phyloP scores from a whole-genome alignment of 257 asterid species.

The Scutellaria galericulata region DNA sequence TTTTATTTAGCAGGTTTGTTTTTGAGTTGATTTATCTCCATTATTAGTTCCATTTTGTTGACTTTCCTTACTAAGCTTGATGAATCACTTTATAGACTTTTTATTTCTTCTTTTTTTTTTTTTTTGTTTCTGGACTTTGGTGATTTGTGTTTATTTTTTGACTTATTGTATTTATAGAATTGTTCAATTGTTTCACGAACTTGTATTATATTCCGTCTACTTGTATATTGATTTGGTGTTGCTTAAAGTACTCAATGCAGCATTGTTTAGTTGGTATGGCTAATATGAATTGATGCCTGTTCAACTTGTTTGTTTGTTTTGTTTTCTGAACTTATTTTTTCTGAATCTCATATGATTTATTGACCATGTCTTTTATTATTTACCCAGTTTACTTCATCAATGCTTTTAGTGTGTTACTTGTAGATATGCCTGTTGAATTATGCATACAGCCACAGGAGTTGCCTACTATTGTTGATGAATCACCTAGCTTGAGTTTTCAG shows the following conservation, averaged over 20 bases:
- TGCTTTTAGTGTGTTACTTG: not conserved
- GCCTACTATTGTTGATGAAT: conserved; percentile 3
- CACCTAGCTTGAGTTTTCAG: not conserved
- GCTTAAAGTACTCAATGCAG: not conserved
- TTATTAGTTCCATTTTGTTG: conserved; percentile 15
- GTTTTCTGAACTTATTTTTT: not conserved
- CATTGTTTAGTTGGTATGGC: not conserved
- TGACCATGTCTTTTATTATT: not conserved
- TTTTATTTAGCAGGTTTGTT: conserved; percentile 18
- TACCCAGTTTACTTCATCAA: not conserved
- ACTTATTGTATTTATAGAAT: conserved; percentile 1
- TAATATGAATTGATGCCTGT: not conserved
- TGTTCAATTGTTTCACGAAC: not conserved
- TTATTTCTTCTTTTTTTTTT: not conserved
- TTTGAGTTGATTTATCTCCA: not conserved
- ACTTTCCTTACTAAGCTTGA: not conserved
- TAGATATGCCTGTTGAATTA: not conserved
- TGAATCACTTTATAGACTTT: not conserved
- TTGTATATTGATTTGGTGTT: not conserved
- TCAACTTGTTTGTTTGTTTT: not conserved
- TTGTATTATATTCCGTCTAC: not conserved
- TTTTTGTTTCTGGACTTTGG: not conserved
- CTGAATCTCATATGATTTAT: not conserved
- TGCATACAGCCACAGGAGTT: not conserved
- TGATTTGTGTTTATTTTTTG: conserved; percentile 14